Base-by-base conservation (phyloP, 2,329 filamentous ascomycete genomes). In the Xylariaceae sp. region DNA sequence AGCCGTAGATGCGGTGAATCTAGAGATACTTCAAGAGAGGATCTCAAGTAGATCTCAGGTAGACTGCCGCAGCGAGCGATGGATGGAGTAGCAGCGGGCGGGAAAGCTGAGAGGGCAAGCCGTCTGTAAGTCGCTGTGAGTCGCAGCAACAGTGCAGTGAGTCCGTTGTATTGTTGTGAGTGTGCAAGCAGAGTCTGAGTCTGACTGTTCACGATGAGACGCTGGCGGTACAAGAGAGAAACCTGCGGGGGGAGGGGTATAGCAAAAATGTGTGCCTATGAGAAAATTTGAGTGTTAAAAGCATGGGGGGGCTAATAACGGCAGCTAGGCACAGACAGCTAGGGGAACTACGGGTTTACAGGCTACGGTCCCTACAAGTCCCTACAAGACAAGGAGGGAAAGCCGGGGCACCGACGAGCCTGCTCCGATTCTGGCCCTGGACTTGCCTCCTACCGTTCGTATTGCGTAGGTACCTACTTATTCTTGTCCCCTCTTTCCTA, bases 1-100 rank as follows among this genome's bases (percentile, higher is more conserved):
- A 60, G 65, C 65, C 61, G 66, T 64, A 51, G 68, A 63, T 63
- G 63, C 65, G 64, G 66, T 65, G 64, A 61, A 61, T 65, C 60
- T 45, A 15, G 18, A 52, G 51, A 55, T 41, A 41, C 23, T 30
- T 30, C 23, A 30, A 30, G 23, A 30, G 23, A 30, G 23, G 23
- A 30, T 30, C 23, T 30, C 23, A 30, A 30, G 23, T 30, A 30
- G 23, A 30, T 30, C 23, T 30, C 37, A 41, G 37, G 13, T 41
- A 13, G 37, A 41, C 37, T 5, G 37, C 9, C 37, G 37, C 9
- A 41, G 37, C 6, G 37, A 41, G 9, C 9, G 37, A 41, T 13
- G 37, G 41, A n/a, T 6, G n/a, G 41, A 45, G 11, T n/a, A 45
- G 13, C 10, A 45, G 11, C 10, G 37, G 15, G 30, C 11, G n/a